These are phyloP conservation scores for Pontederia paniculata DNA, from an alignment of 176 grass and related monocot species.

Conservation along the genomic window DNA sequence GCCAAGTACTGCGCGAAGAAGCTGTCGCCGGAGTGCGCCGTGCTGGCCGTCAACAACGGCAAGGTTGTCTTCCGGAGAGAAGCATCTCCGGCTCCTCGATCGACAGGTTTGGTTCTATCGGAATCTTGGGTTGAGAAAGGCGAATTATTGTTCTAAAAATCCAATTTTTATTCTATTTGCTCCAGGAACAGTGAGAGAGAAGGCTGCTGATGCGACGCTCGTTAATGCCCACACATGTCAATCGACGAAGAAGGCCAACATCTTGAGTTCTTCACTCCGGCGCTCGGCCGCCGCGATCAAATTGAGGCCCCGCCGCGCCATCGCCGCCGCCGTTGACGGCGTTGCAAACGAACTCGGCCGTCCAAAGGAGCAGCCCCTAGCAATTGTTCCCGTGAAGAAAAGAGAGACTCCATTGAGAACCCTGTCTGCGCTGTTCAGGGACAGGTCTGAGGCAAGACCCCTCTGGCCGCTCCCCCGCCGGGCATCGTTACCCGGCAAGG, in stretches of 20 bases:
- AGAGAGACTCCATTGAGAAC: conserved; percentile 3
- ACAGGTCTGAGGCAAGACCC: conserved; percentile 27
- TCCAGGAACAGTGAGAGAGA: too few species aligned
- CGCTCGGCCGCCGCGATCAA: neutral
- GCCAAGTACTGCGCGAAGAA: conserved; percentile 81
- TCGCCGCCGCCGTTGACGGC: neutral
- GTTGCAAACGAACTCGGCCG: neutral
- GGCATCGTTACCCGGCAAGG: conserved; percentile 25
- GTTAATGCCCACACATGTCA: neutral
- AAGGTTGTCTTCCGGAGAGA: conserved; percentile 60
- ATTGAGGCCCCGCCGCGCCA: neutral
- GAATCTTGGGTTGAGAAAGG: too few species aligned
- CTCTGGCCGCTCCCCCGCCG: conserved; percentile 73
- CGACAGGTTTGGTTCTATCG: conserved; percentile 16
- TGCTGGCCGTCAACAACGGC: conserved; percentile 69
- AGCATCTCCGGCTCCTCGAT: neutral
- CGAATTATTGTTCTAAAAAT: too few species aligned
- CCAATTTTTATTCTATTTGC: too few species aligned
- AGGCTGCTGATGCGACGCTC: too few species aligned
- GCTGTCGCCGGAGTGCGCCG: conserved; percentile 51
- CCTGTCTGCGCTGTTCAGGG: neutral
- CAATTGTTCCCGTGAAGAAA: conserved; percentile 30
- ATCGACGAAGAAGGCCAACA: neutral
- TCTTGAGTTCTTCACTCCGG: neutral
- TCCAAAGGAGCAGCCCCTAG: conserved; percentile 9